Base-by-base conservation (phyloP, 192 early-diverging fungal genomes). In the Lunasporangiospora selenospora region DNA sequence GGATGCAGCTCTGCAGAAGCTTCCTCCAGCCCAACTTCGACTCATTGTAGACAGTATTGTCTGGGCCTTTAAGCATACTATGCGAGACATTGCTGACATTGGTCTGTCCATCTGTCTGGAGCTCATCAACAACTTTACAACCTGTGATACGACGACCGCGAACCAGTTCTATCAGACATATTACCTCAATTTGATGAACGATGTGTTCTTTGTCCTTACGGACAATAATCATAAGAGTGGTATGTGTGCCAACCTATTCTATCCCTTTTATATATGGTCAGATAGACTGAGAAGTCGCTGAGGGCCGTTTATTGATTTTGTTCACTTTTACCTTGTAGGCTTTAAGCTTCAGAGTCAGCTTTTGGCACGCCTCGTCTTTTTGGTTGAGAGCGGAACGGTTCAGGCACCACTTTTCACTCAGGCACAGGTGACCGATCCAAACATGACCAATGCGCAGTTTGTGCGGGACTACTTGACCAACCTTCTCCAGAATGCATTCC, bases 41-140 rank as follows among this genome's bases (percentile, higher is more conserved):
- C 86, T 98, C 24, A 85, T 96, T 77, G 83, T 98, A 70, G 94
- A 97, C 83, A 94, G 93, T 61, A 88, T 98, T 51, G 92, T 98
- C 42, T 99, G 96, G 96, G 95, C 88, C 23, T 95, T 99, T 81
- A 98, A 98, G 81, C 98, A 99, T 77, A 96, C 95, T 6, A 93
- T 97, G 91, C 89, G 96, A 58, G 96, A 99, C 61, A 94, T 99
- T 77, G 91, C 93, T 42, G 97, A 99, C 53, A 76, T 89, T 44
- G 95, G 94, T 29, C 86, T 99, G 58, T 80, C 79, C 13, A 98
- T 97, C 45, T 89, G 90, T 46, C 79, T 88, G 18, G 96, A 97
- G 39, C 75, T 99, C 67, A 81, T 99, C 59, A 87, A 85, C 62
- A 95, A 98, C 80, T 91, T 99, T 61, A 78, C 84, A 18, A 67